A percentile compares a stretch with the other conserved stretches of the same genome.
Evolutionary conservation across 2,329 filamentous ascomycete genomes (phyloP).

Genomic region (Hymenoscyphus fraxineus): DNA sequence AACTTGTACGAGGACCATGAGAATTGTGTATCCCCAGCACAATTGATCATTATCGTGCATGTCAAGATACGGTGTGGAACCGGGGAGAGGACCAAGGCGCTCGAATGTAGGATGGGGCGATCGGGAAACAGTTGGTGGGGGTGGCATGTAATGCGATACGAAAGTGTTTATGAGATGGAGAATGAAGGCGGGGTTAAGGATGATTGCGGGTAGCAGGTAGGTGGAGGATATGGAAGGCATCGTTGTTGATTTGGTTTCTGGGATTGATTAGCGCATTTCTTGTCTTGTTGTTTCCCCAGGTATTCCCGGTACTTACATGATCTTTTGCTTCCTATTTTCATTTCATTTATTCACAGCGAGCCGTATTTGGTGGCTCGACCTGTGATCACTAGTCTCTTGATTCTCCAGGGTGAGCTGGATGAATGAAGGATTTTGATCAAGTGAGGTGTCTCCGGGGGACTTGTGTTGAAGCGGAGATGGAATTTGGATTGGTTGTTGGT

Average conservation of each 20-base stretch:
- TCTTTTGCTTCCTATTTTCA: background rate
- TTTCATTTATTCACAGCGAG: slow-evolving; percentile 1
- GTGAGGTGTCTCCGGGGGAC: background rate
- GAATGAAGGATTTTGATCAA: background rate
- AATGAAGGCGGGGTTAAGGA: slow-evolving; percentile 39
- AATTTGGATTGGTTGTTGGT: background rate
- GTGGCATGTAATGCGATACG: slow-evolving; percentile 35
- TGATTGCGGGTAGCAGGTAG: slow-evolving; percentile 37
- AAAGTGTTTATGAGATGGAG: slow-evolving; percentile 40
- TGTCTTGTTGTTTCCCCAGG: background rate
- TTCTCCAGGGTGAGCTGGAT: background rate
- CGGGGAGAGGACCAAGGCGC: slow-evolving; percentile 31
- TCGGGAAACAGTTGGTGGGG: slow-evolving; percentile 28
- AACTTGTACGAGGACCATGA: slow-evolving; percentile 39
- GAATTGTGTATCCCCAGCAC: slow-evolving; percentile 39
- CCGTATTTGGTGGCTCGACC: background rate
- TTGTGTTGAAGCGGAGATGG: background rate
- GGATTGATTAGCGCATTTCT: background rate
- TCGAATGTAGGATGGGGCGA: slow-evolving; percentile 32
- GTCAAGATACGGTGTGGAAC: slow-evolving; percentile 35
- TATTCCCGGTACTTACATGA: background rate
- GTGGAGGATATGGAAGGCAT: slow-evolving; percentile 29
- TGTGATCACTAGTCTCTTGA: background rate
- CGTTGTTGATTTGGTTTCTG: slow-evolving; percentile 13
- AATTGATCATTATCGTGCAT: slow-evolving; percentile 37